Percentiles rank a stretch among this genome's conserved stretches.
phyloP scores from a whole-genome alignment of 1,139 yeast species.

The Barnettozyma hawaiiensis region DNA sequence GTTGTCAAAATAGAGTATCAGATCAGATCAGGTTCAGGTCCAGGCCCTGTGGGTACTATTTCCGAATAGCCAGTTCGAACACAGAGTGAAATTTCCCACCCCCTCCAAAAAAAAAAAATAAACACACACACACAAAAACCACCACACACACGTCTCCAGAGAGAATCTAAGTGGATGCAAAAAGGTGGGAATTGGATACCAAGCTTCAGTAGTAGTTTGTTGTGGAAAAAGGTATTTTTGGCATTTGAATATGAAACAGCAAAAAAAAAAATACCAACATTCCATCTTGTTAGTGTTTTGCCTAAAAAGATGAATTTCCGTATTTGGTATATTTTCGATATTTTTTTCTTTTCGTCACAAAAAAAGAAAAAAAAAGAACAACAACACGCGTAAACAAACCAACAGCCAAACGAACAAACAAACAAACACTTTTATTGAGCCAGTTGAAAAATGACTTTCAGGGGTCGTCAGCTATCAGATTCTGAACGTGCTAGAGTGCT shows the following conservation, averaged over 20 bases:
- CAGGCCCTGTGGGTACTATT: no score
- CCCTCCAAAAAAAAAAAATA: no score
- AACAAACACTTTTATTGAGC: not conserved
- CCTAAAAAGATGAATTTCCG: not conserved
- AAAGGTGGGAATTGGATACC: no score
- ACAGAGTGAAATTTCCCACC: no score
- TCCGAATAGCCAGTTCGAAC: no score
- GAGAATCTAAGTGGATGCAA: no score
- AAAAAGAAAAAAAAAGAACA: not conserved
- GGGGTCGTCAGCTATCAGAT: slow-evolving; percentile 67
- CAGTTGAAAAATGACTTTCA: slow-evolving; percentile 29
- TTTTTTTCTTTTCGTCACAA: not conserved
- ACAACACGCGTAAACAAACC: no score
- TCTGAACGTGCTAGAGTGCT: slow-evolving; percentile 80
- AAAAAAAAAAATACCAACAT: not conserved
- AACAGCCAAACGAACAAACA: not conserved
- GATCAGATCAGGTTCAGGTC: no score
- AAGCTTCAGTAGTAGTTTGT: not conserved
- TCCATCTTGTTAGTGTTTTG: not conserved
- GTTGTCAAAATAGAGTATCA: no score
- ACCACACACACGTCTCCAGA: no score
- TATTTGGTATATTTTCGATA: not conserved
- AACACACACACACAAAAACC: no score
- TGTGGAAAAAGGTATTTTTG: not conserved
- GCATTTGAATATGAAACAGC: not conserved